A percentile compares a stretch with the other conserved stretches of the same genome.
phyloP scores from a whole-genome alignment of 805 yeast genomes.

The Wickerhamomyces ciferrii region DNA sequence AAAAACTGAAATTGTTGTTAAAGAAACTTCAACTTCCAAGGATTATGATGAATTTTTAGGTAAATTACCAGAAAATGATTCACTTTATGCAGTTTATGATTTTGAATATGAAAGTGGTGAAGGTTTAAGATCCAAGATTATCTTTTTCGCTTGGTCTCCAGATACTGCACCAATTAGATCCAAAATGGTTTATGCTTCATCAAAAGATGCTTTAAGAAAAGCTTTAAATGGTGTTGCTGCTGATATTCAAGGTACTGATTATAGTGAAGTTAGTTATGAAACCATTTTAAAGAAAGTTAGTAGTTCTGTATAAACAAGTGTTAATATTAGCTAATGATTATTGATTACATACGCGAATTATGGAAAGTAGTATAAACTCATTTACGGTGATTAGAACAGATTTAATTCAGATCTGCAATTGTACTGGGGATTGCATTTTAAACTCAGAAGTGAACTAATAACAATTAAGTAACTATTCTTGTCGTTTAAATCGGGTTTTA shows the following conservation, averaged over 20 bases:
- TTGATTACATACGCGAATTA: too few species aligned
- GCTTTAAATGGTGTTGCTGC: constrained; percentile 92
- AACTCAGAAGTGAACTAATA: too few species aligned
- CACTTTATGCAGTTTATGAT: constrained; percentile 95
- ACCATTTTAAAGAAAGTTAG: constrained; percentile 86
- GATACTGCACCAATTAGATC: constrained; percentile 93
- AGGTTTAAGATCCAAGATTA: constrained; percentile 83
- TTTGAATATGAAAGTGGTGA: constrained; percentile 92
- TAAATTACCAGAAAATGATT: constrained; percentile 90
- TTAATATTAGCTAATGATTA: too few species aligned
- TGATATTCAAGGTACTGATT: constrained; percentile 97
- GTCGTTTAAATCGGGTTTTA: too few species aligned
- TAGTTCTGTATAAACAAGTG: constrained; percentile 23
- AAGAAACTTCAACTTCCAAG: constrained; percentile 66
- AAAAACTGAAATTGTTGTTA: constrained; percentile 90
- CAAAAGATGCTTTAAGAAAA: constrained; percentile 96
- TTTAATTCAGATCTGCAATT: too few species aligned
- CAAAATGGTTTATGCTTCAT: constrained; percentile 98
- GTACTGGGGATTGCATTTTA: too few species aligned
- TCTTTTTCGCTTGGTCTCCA: constrained; percentile 90
- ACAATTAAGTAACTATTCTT: too few species aligned
- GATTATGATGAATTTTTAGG: constrained; percentile 85
- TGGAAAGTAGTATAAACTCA: too few species aligned
- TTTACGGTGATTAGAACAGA: too few species aligned
- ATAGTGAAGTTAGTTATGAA: constrained; percentile 93